Conservation (phyloP, 1,284 basidiomycete species). For the Pascua guehoae region DNA sequence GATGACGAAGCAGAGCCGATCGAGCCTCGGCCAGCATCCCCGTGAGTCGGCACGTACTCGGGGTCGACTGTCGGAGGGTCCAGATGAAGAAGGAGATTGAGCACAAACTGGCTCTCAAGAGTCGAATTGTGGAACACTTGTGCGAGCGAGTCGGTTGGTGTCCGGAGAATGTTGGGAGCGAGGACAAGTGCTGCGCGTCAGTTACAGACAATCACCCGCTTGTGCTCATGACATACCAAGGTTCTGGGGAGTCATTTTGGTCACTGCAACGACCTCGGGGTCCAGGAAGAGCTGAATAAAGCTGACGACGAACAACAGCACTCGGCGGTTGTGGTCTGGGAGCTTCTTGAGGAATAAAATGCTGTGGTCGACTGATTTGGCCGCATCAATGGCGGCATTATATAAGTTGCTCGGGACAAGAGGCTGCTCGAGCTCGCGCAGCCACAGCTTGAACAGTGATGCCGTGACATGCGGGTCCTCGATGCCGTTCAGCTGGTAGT, state of each 20-base stretch:
- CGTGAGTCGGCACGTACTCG: slow-evolving; percentile 54
- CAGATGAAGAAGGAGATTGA: slow-evolving; percentile 73
- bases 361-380: slow-evolving; percentile 64
- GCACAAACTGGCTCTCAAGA: slow-evolving; percentile 81
- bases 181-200: slow-evolving; percentile 67
- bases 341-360: slow-evolving; percentile 69
- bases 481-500: slow-evolving; percentile 72
- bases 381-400: slow-evolving; percentile 61
- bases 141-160: slow-evolving; percentile 73
- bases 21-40: background rate
- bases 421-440: slow-evolving; percentile 82
- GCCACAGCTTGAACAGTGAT: slow-evolving; percentile 83
- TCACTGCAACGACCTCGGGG: slow-evolving; percentile 63
- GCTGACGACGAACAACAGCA: slow-evolving; percentile 78
- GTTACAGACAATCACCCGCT: slow-evolving; percentile 53
- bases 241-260: slow-evolving; percentile 70
- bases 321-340: slow-evolving; percentile 76
- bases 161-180: slow-evolving; percentile 81
- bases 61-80: slow-evolving; percentile 68
- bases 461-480: slow-evolving; percentile 84
- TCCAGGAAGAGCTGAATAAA: slow-evolving; percentile 83
- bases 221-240: slow-evolving; percentile 29
- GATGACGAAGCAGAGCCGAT: slow-evolving; percentile 4
- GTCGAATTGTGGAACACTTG: slow-evolving; percentile 84
- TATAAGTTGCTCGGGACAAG: slow-evolving; percentile 69